phyloP scores from a whole-genome alignment of 2,329 filamentous ascomycete genomes.

The Pseudonectria foliicola region DNA sequence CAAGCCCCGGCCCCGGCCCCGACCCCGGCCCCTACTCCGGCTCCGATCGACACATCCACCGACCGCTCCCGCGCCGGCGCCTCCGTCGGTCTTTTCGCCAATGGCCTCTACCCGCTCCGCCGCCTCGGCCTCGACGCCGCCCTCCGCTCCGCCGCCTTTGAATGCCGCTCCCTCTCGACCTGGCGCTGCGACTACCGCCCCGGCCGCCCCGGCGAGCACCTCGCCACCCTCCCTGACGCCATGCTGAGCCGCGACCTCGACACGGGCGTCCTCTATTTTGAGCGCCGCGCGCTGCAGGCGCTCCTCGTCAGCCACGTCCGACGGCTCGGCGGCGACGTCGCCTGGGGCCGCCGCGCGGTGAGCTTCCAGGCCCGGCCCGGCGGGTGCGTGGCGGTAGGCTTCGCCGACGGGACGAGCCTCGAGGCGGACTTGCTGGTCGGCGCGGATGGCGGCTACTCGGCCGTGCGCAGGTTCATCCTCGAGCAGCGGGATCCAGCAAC shows the following conservation, averaged over 20 bases:
- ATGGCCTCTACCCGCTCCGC: constrained; percentile 14
- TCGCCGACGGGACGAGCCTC: constrained; percentile 6
- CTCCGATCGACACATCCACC: no score
- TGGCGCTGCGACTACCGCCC: constrained; percentile 12
- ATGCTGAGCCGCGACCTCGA: constrained; percentile 15
- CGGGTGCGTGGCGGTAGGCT: constrained; percentile 4
- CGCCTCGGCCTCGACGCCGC: constrained; percentile 11
- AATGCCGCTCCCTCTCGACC: constrained; percentile 8
- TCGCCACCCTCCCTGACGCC: constrained; percentile 7
- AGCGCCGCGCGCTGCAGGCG: constrained; percentile 12
- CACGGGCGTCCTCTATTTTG: constrained; percentile 14
- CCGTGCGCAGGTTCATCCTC: constrained; percentile 13
- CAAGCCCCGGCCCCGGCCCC: constrained; percentile 7
- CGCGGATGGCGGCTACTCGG: constrained; percentile 17
- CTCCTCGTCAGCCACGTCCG: constrained; percentile 11
- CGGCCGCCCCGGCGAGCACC: constrained; percentile 3
- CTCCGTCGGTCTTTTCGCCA: constrained; percentile 17
- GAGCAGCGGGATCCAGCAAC: constrained; percentile 8
- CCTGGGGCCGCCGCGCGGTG: constrained; percentile 13
- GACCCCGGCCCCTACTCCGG: not conserved
- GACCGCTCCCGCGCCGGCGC: constrained; percentile 13
- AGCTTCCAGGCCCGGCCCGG: constrained; percentile 8
- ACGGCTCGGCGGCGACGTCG: constrained; percentile 11
- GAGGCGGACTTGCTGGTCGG: constrained; percentile 13
- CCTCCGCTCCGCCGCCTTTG: constrained; percentile 7